Base-by-base conservation (phyloP, 2,329 filamentous ascomycete genomes). In the Bipolaris cookei region DNA sequence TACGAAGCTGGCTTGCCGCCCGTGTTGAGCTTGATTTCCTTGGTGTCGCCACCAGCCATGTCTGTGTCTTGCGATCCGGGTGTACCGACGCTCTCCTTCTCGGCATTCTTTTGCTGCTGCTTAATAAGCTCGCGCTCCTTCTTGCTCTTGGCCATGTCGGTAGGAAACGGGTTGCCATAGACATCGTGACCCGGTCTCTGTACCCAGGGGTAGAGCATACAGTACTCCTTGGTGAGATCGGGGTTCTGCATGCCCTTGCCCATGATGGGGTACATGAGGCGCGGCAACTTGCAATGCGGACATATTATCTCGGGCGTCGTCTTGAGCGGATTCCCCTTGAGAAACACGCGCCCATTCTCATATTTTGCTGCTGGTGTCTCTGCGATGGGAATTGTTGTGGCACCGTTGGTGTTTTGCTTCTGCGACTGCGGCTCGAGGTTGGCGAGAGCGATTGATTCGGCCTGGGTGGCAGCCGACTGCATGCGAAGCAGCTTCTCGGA, bases 131-230 rank as follows among this genome's bases (percentile, higher is more conserved):
- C 85, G 79, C 88, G 87, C 73, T 88, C 89, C 82, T 90, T 92
- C 83, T 78, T 83, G 65, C 89, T 92, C 81, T 90, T 90, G 58
- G 89, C 90, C 58, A 89, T 84, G 20, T 89, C 88, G 16, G 87
- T 87, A 13, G 90, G 88, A 84, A 90, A 93, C 25, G 89, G 90
- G 76, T 92, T 91, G 48, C 89, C 90, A 76, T 92, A 92, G 63
- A 93, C 91, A 75, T 94, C 90, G 77, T 88, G 90, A 58, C 89
- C 89, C 2, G 86, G 82, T 72, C 90, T 88, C 65, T 90, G 86
- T 59, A 91, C 90, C 80, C 89, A 93, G 0, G 90, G 90, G 59
- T 89, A 87, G 63, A 88, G 87, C 76, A 90, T 91, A 83, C 90
- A 94, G 81, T 92, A 93, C 64, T 88, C 86, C 52, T 76, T 76